Conservation (phyloP, 1,284 basidiomycete genomes). For the Puccinia coronata region DNA sequence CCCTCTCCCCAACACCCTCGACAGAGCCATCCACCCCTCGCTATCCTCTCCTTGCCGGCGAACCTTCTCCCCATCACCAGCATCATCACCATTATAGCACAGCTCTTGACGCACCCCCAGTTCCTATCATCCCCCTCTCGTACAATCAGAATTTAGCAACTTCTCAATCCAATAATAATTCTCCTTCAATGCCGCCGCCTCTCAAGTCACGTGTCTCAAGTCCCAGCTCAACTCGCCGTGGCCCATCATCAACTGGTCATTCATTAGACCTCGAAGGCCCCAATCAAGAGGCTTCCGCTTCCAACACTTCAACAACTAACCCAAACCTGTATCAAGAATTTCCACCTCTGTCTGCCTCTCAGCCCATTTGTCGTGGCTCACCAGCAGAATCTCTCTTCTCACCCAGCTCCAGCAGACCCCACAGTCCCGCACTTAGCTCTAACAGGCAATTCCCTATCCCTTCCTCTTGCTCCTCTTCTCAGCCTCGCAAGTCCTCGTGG, state of each 20-base stretch:
- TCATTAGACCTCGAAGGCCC: not conserved
- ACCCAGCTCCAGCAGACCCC: conserved; percentile 1
- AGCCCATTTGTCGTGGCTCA: not conserved
- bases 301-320: not conserved
- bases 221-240: not conserved
- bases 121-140: conserved; percentile 36
- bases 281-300: not conserved
- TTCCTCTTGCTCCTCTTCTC: conserved; percentile 17
- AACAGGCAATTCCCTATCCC: not conserved
- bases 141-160: conserved; percentile 4
- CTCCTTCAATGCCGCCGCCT: not conserved
- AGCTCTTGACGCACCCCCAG: conserved; percentile 21
- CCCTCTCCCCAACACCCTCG: not conserved
- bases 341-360: not conserved
- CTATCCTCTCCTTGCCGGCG: not conserved
- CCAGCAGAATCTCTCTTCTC: conserved; percentile 15
- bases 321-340: not conserved
- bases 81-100: not conserved
- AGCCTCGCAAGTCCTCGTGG: not conserved
- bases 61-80: not conserved
- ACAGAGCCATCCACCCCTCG: not conserved
- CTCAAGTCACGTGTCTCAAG: conserved; percentile 20
- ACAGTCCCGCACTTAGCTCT: not conserved
- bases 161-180: not conserved
- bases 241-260: not conserved